Conservation (phyloP, 495 filamentous ascomycete genomes). For the Opeltia flavorubescens region DNA sequence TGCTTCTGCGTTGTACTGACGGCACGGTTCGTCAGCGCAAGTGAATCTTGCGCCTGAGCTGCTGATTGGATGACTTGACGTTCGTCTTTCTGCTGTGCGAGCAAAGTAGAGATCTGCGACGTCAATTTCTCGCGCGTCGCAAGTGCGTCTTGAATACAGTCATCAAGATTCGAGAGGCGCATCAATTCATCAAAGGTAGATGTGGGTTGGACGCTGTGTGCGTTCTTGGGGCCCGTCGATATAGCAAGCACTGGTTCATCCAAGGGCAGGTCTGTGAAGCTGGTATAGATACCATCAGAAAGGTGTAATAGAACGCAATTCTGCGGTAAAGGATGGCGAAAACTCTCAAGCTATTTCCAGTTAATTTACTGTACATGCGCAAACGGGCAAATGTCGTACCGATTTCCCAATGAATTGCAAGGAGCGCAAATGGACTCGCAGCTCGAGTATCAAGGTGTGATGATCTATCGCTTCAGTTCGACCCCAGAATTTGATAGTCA, state of each 20-base stretch:
- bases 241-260: conserved; percentile 16
- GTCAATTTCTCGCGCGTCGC: conserved; percentile 61
- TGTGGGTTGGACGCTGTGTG: conserved; percentile 34
- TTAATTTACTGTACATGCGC: neutral
- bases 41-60: conserved; percentile 49
- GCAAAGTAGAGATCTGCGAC: conserved; percentile 59
- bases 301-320: conserved; percentile 86
- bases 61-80: conserved; percentile 34
- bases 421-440: conserved; percentile 52
- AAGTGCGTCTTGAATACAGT: conserved; percentile 84
- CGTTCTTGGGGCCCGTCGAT: conserved; percentile 29
- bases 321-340: conserved; percentile 59
- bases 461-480: conserved; percentile 39
- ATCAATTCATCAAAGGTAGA: conserved; percentile 87
- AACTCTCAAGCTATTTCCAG: conserved; percentile 43
- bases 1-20: conserved; percentile 48
- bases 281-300: conserved; percentile 77
- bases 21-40: conserved; percentile 42
- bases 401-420: conserved; percentile 70
- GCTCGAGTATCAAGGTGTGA: conserved; percentile 57
- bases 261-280: conserved; percentile 43
- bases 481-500: conserved; percentile 67
- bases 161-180: conserved; percentile 76
- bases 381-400: conserved; percentile 17
- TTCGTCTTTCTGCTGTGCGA: conserved; percentile 38